Evolutionary conservation across 2,329 filamentous ascomycete genomes (phyloP).

Genomic region (Ophiostoma piceae): DNA sequence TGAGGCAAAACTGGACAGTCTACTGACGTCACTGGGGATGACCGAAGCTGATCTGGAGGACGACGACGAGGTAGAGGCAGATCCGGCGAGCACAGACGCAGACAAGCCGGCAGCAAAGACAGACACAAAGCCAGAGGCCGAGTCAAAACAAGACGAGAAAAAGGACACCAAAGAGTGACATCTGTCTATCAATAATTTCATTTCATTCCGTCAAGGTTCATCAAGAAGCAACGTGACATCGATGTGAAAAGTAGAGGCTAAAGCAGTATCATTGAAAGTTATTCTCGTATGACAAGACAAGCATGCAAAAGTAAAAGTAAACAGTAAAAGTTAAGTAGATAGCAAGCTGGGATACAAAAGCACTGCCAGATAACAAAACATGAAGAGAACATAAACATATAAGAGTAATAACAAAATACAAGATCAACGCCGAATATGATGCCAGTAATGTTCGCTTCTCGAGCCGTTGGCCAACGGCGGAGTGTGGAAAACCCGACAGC

Average conservation of each 20-base stretch:
- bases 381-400: not conserved
- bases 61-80: not conserved
- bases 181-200: not conserved
- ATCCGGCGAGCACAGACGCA: not conserved
- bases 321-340: not conserved
- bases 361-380: not conserved
- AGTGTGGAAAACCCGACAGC: conserved; percentile 14
- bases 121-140: not conserved
- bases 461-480: conserved; percentile 12
- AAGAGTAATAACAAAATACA: conserved; percentile 4
- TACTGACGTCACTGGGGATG: conserved; percentile 46
- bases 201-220: no score
- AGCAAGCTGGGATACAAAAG: not conserved
- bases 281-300: not conserved
- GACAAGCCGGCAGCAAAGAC: not conserved
- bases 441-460: conserved; percentile 14
- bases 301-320: not conserved
- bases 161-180: not conserved
- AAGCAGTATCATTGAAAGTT: not conserved
- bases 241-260: not conserved
- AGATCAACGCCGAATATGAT: conserved; percentile 22
- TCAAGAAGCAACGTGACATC: not conserved
- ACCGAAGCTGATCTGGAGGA: conserved; percentile 19
- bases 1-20: conserved; percentile 51
- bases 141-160: not conserved